phyloP scores from a whole-genome alignment of 768 basidiomycete species.

The Mycena venus region DNA sequence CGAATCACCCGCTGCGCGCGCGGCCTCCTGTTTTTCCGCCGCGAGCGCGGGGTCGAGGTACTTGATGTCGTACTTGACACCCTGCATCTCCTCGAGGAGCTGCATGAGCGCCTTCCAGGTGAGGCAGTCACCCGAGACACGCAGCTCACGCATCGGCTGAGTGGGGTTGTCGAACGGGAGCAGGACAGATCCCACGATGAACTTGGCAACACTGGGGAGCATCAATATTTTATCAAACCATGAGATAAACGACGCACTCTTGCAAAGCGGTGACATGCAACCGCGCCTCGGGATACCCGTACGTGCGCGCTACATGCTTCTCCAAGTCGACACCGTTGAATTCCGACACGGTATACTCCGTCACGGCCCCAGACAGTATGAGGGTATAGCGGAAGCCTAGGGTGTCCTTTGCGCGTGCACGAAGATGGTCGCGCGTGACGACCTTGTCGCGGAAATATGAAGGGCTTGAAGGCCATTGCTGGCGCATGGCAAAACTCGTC shows the following conservation, averaged over 20 bases:
- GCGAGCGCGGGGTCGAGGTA: conserved; percentile 8
- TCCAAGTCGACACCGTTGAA: conserved; percentile 10
- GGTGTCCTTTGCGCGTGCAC: background rate
- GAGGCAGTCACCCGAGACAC: conserved; percentile 13
- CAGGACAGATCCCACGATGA: background rate
- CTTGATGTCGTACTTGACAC: background rate
- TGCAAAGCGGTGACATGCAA: conserved; percentile 3
- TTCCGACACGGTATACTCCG: background rate
- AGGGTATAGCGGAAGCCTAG: conserved; percentile 10
- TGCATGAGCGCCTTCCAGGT: background rate
- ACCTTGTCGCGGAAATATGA: conserved; percentile 26
- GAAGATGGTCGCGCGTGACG: conserved; percentile 8
- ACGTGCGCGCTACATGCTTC: conserved; percentile 5
- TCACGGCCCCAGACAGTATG: background rate
- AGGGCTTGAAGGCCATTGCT: too few relatives aligned
- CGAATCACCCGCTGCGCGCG: background rate
- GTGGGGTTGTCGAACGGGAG: background rate
- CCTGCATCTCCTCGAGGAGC: background rate
- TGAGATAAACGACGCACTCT: background rate
- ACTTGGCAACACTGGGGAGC: background rate
- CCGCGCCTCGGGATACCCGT: conserved; percentile 5
- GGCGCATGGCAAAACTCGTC: too few relatives aligned
- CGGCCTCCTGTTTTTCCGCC: conserved; percentile 6
- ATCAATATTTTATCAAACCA: background rate
- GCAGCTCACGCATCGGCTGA: conserved; percentile 1